Conservation (phyloP, 2,329 filamentous ascomycete genomes). For the Diaporthe ampelina region DNA sequence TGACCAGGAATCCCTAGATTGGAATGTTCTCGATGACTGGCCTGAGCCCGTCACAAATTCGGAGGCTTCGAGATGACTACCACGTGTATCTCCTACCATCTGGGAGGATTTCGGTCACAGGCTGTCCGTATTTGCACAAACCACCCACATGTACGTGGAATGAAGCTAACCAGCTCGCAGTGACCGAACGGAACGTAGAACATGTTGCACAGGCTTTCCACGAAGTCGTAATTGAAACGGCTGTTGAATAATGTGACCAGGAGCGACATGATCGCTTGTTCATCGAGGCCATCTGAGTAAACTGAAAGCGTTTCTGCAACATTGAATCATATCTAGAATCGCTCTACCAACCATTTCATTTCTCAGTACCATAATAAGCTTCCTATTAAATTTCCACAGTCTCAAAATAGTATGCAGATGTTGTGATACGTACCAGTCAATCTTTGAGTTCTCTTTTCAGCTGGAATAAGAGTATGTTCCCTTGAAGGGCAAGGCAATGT, state of each 20-base stretch:
- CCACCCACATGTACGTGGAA: fast-evolving
- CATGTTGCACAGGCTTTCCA: constrained; percentile 4
- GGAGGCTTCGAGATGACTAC: background rate
- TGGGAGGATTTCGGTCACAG: background rate
- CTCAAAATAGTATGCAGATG: too few relatives aligned
- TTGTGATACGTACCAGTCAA: too few relatives aligned
- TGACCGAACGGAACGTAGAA: background rate
- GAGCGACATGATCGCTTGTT: too few relatives aligned
- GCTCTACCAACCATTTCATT: too few relatives aligned
- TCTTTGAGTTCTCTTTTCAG: too few relatives aligned
- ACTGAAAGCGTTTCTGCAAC: too few relatives aligned
- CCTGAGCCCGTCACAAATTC: background rate
- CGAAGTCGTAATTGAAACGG: background rate
- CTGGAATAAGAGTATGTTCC: too few relatives aligned
- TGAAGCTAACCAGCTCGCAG: background rate
- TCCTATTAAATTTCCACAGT: too few relatives aligned
- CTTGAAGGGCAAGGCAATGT: too few relatives aligned
- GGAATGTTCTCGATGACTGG: background rate
- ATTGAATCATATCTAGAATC: too few relatives aligned
- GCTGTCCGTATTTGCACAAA: background rate
- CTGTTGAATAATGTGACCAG: background rate
- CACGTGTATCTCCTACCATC: constrained; percentile 8
- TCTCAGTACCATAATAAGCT: too few relatives aligned
- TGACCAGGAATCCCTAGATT: background rate
- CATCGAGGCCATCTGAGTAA: too few relatives aligned